phyloP scores from a whole-genome alignment of 192 early-diverging fungal genomes.

The Backusella tuberculispora region DNA sequence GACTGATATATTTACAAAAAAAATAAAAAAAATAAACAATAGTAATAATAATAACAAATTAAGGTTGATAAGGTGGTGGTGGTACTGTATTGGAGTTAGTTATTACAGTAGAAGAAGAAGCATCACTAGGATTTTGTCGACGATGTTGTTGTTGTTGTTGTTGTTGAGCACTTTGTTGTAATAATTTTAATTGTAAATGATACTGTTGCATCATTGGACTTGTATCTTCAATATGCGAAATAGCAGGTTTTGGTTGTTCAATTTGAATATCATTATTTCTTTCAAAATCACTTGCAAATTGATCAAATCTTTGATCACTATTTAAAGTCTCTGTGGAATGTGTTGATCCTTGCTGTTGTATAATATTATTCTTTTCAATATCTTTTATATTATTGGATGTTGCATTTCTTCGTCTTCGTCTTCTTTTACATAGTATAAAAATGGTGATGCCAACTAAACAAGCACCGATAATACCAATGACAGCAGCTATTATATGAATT shows the following conservation, averaged over 20 bases:
- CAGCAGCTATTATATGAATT: slow-evolving; percentile 21
- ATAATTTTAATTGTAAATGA: slow-evolving; percentile 15
- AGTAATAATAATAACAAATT: neutral
- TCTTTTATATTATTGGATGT: neutral
- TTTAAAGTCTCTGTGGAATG: neutral
- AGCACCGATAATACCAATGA: slow-evolving; percentile 8
- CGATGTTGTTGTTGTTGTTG: neutral
- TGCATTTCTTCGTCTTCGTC: neutral
- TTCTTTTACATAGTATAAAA: slow-evolving; percentile 5
- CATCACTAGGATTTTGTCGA: neutral
- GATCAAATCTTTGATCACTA: neutral
- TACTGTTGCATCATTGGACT: slow-evolving; percentile 29
- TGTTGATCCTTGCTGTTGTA: neutral
- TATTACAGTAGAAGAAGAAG: neutral
- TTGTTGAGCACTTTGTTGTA: neutral
- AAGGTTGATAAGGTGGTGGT: slow-evolving; percentile 26
- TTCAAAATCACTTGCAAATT: slow-evolving; percentile 25
- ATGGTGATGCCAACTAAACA: slow-evolving; percentile 15
- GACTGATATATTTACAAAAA: neutral
- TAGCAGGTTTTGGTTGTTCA: neutral
- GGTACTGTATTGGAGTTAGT: neutral
- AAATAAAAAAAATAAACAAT: neutral
- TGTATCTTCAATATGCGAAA: neutral
- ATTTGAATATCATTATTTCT: neutral
- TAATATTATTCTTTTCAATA: slow-evolving; percentile 5